Percentiles rank a stretch among this genome's conserved stretches.
Evolutionary conservation across 1,139 yeast genomes (phyloP).

Genomic region (Pichia sp.): DNA sequence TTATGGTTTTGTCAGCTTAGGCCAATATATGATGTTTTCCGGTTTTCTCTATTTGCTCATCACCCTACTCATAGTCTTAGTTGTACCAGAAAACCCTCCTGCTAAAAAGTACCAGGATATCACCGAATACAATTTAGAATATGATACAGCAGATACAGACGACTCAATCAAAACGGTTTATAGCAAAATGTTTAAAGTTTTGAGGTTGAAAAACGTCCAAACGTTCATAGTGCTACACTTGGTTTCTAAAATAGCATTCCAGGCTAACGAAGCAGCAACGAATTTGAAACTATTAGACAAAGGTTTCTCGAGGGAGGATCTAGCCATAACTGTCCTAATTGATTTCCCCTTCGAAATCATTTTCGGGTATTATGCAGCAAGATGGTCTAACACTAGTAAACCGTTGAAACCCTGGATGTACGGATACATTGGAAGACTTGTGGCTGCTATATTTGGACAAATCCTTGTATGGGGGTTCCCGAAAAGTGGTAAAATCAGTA

Average conservation of each 20-base stretch:
- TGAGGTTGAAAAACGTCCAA: slow-evolving; percentile 72
- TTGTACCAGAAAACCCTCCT: slow-evolving; percentile 63
- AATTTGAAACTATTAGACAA: slow-evolving; percentile 86
- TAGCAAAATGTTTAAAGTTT: slow-evolving; percentile 68
- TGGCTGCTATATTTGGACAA: slow-evolving; percentile 75
- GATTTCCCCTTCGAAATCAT: slow-evolving; percentile 95
- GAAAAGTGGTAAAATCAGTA: slow-evolving; percentile 42
- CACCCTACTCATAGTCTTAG: slow-evolving; percentile 54
- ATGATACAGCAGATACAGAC: slow-evolving; percentile 4
- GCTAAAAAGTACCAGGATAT: slow-evolving; percentile 31
- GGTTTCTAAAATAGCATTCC: slow-evolving; percentile 85
- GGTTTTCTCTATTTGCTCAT: slow-evolving; percentile 68
- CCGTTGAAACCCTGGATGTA: slow-evolving; percentile 84
- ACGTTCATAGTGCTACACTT: slow-evolving; percentile 70
- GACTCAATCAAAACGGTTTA: slow-evolving; percentile 40
- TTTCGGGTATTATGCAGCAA: slow-evolving; percentile 93
- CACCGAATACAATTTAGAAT: slow-evolving; percentile 15
- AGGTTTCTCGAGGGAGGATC: slow-evolving; percentile 89
- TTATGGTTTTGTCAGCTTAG: slow-evolving; percentile 64
- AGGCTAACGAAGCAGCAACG: slow-evolving; percentile 94
- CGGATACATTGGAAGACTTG: slow-evolving; percentile 81
- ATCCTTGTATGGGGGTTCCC: slow-evolving; percentile 73
- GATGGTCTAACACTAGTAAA: slow-evolving; percentile 77
- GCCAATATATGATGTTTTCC: slow-evolving; percentile 73
- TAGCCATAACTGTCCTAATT: slow-evolving; percentile 85